Base-by-base conservation (phyloP, 2,329 filamentous ascomycete genomes). In the Thermoascus crustaceus region DNA sequence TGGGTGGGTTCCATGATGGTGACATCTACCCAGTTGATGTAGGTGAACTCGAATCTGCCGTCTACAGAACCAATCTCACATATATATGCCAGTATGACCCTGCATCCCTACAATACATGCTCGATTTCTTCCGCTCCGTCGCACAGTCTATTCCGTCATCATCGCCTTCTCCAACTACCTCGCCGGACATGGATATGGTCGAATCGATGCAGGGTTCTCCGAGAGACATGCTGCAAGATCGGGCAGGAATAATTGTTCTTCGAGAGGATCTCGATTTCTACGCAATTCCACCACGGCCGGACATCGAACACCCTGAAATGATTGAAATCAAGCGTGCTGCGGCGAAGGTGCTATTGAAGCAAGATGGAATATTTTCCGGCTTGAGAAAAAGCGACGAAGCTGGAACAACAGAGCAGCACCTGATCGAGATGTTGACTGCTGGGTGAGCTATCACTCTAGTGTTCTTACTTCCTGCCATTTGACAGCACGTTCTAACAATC, bases 351-450 rank as follows among this genome's bases (percentile, higher is more conserved):
- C 64, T 98, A 45, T 72, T 95, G 48, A 76, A 78, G 55, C 91
- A 98, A 61, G 78, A 88, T 50, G 91, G 91, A 31, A 98, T 98
- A 50, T 98, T 98, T 59, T 94, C 88, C 3, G 91, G 91, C 0
- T 68, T 98, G 30, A 83, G 91, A 61, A 86, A 89, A 58, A 96
- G 89, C 52, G 88, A 98, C 49, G 91, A 98, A 64, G 81, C 85
- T 11, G 91, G 91, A 13, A 95, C 89, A 11, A 98, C 91, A 0
- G 91, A 98, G 64, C 91, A 94, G 49, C 91, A 98, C 69, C 72
- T 98, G 24, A 98, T 98, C 53, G 91, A 98, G 69, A 98, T 98
- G 91, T 66, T 98, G 63, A 98, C 91, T 36, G 91, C 91, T 56
- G 91, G 89, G 89, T 96, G 72, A 66, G 82, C 69, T 18, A 4